Evolutionary conservation across 148 eudicot genomes (phyloP).

Genomic region (Tetragonia tetragonoides): DNA sequence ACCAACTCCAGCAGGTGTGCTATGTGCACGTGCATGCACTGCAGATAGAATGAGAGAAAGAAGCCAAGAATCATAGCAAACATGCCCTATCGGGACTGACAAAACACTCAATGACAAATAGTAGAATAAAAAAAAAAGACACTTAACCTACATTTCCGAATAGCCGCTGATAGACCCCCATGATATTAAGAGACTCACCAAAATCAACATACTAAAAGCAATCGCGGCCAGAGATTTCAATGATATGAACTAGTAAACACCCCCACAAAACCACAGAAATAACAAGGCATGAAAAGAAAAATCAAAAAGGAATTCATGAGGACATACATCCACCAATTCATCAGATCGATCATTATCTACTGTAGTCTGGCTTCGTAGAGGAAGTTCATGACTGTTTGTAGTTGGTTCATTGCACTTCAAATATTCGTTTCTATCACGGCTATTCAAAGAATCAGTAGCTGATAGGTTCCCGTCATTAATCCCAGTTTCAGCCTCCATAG

Average conservation of each 20-base stretch:
- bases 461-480: slow-evolving; percentile 16
- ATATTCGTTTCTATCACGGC: slow-evolving; percentile 20
- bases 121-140: too few relatives aligned
- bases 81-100: too few relatives aligned
- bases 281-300: not conserved
- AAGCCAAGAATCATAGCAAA: not conserved
- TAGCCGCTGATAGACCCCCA: not conserved
- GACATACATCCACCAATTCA: slow-evolving; percentile 44
- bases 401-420: slow-evolving; percentile 12
- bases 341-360: slow-evolving; percentile 25
- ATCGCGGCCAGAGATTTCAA: not conserved
- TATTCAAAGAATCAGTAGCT: slow-evolving; percentile 16
- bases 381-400: slow-evolving; percentile 22
- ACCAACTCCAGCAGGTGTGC: not conserved
- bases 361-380: slow-evolving; percentile 19
- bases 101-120: not conserved
- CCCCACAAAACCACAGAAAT: not conserved
- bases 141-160: not conserved
- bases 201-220: not conserved
- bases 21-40: slow-evolving; percentile 1
- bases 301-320: not conserved
- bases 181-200: not conserved
- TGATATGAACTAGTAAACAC: not conserved
- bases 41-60: not conserved
- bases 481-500: slow-evolving; percentile 12